These are phyloP conservation scores for Mortierella alpina DNA, from an alignment of 192 early-diverging fungal genomes.

Conservation along the genomic window DNA sequence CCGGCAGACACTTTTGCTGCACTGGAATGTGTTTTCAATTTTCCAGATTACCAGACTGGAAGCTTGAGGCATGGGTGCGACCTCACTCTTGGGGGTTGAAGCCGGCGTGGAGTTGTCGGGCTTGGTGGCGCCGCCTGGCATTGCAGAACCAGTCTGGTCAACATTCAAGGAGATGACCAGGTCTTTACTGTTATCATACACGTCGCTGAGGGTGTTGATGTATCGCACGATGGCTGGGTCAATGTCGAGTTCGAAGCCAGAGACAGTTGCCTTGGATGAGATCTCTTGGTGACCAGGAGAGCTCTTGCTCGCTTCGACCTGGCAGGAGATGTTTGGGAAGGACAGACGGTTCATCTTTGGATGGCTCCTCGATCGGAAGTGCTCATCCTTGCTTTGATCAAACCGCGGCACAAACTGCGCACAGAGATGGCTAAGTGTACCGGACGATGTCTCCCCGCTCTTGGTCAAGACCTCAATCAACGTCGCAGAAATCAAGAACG, in stretches of 20 bases:
- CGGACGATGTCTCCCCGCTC: slow-evolving; percentile 65
- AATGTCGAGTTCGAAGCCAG: slow-evolving; percentile 80
- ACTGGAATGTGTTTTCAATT: slow-evolving; percentile 61
- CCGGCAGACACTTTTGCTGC: slow-evolving; percentile 58
- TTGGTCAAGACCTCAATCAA: slow-evolving; percentile 70
- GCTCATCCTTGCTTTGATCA: slow-evolving; percentile 68
- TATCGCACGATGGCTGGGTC: slow-evolving; percentile 74
- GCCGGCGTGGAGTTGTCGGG: background rate
- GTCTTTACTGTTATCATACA: slow-evolving; percentile 71
- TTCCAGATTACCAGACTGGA: slow-evolving; percentile 56
- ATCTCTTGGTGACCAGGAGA: slow-evolving; percentile 56
- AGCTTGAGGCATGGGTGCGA: background rate
- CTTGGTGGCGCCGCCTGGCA: slow-evolving; percentile 4
- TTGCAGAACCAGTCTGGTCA: slow-evolving; percentile 36
- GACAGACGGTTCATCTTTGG: slow-evolving; percentile 64
- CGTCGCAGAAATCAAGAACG: slow-evolving; percentile 71
- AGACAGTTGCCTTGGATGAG: slow-evolving; percentile 65
- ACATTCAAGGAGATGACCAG: slow-evolving; percentile 63
- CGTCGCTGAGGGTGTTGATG: slow-evolving; percentile 69
- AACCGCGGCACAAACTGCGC: slow-evolving; percentile 77
- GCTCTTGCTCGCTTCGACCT: slow-evolving; percentile 55
- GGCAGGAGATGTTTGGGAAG: slow-evolving; percentile 64
- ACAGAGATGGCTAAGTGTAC: slow-evolving; percentile 65
- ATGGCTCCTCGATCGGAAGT: slow-evolving; percentile 65
- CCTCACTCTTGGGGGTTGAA: slow-evolving; percentile 17